A percentile compares a stretch with the other conserved stretches of the same genome.
These are phyloP conservation scores for Cordyceps cateniannulata DNA, from an alignment of 2,329 filamentous ascomycete genomes.

Conservation along the genomic window DNA sequence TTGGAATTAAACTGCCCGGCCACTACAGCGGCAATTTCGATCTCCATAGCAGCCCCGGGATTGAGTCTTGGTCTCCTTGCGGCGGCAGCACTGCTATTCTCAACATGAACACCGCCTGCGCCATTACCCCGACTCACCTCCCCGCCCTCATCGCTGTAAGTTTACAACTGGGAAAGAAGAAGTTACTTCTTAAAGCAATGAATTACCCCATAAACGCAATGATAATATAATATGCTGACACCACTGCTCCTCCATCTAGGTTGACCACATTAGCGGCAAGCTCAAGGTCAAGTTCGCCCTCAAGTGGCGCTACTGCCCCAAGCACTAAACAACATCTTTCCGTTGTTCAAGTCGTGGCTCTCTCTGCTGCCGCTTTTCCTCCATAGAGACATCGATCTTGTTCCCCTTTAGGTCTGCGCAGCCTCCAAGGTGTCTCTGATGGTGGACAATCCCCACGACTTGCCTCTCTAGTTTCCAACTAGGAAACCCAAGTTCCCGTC, in stretches of 20 bases:
- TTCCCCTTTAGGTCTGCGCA: not conserved
- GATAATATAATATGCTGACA: too few relatives aligned
- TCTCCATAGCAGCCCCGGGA: conserved; percentile 16
- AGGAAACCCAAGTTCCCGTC: not conserved
- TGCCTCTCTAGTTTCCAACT: not conserved
- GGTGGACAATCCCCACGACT: not conserved
- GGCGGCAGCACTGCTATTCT: conserved; percentile 22
- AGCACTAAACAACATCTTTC: not conserved
- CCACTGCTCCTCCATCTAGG: conserved; percentile 12
- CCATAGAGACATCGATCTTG: not conserved
- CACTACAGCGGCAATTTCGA: conserved; percentile 19
- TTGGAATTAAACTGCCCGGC: conserved; percentile 15
- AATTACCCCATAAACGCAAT: too few relatives aligned
- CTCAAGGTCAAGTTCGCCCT: conserved; percentile 20
- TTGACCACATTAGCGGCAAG: conserved; percentile 22
- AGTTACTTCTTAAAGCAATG: not conserved
- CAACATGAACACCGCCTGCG: conserved; percentile 24
- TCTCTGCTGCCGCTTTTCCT: not conserved
- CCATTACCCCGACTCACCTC: conserved; percentile 18
- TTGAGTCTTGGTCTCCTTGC: conserved; percentile 20
- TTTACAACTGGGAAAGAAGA: not conserved
- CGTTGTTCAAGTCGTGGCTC: not conserved
- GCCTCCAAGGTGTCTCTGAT: not conserved
- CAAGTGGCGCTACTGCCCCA: conserved; percentile 17
- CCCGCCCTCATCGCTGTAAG: conserved; percentile 22